Evolutionary conservation across 176 grass and related monocot genomes (phyloP).

Genomic region (Eragrostis nindensis): DNA sequence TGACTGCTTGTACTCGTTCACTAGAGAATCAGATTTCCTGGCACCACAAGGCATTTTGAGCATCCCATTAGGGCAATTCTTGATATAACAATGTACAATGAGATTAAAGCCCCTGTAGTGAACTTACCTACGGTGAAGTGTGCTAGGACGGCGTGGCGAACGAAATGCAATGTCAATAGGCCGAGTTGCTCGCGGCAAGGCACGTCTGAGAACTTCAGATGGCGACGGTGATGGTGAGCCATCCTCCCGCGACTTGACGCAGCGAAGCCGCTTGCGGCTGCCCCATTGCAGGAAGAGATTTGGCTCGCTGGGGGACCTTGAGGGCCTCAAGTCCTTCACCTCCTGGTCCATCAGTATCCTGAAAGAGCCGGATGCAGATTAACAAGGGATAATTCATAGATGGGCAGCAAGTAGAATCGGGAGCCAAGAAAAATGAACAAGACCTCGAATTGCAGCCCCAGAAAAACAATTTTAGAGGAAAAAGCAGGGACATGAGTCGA

Average conservation of each 20-base stretch:
- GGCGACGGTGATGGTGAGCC: conserved; percentile 43
- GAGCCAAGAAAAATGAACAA: not conserved
- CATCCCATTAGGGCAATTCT: not conserved
- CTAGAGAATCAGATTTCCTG: conserved; percentile 65
- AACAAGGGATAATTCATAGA: not conserved
- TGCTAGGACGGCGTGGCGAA: conserved; percentile 53
- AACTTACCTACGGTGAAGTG: conserved; percentile 70
- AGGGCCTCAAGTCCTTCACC: conserved; percentile 43
- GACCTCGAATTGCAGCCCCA: not conserved
- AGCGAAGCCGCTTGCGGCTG: conserved; percentile 70
- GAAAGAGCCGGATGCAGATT: not conserved
- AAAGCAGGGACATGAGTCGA: not conserved
- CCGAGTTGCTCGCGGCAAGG: conserved; percentile 44
- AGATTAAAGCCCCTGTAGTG: not conserved
- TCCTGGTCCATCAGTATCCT: conserved; percentile 48
- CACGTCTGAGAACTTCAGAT: conserved; percentile 39
- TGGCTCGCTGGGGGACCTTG: conserved; percentile 50
- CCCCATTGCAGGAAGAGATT: conserved; percentile 80
- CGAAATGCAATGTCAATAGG: conserved; percentile 51
- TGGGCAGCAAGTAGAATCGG: not conserved
- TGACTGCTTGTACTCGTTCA: conserved; percentile 57
- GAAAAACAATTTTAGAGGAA: not conserved
- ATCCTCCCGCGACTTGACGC: conserved; percentile 63
- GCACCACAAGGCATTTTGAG: conserved; percentile 7
- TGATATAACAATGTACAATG: not conserved